These are phyloP conservation scores for Boehmeria nivea DNA, from an alignment of 306 rosid genomes.

Conservation along the genomic window DNA sequence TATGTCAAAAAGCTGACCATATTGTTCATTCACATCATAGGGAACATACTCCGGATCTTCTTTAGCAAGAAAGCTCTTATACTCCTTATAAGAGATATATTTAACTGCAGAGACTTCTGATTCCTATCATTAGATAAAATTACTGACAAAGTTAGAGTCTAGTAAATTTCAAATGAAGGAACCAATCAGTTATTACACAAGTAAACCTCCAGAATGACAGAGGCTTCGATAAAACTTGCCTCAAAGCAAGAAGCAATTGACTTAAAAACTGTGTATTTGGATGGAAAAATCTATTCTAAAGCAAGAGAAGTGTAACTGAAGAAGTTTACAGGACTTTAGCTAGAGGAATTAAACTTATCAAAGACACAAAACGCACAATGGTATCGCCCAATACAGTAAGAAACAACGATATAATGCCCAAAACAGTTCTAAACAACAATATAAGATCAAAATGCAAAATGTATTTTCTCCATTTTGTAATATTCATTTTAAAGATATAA, in stretches of 20 bases:
- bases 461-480: background rate
- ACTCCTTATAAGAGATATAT: constrained; percentile 68
- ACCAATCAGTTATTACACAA: background rate
- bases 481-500: no score
- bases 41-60: constrained; percentile 73
- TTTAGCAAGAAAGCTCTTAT: constrained; percentile 54
- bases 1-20: constrained; percentile 72
- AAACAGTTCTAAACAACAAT: no score
- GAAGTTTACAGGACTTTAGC: background rate
- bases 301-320: background rate
- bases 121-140: constrained; percentile 49
- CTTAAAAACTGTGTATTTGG: background rate
- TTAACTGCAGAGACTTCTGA: constrained; percentile 90
- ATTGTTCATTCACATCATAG: constrained; percentile 66
- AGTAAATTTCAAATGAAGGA: background rate
- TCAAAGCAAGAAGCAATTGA: background rate
- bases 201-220: background rate
- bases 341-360: background rate
- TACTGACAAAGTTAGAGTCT: constrained; percentile 13
- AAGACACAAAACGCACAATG: background rate
- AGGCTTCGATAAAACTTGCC: background rate
- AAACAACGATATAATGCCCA: background rate
- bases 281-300: background rate
- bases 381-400: background rate
- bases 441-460: no score